Base-by-base conservation (phyloP, 768 basidiomycete species). In the Tricholoma flavovirens region DNA sequence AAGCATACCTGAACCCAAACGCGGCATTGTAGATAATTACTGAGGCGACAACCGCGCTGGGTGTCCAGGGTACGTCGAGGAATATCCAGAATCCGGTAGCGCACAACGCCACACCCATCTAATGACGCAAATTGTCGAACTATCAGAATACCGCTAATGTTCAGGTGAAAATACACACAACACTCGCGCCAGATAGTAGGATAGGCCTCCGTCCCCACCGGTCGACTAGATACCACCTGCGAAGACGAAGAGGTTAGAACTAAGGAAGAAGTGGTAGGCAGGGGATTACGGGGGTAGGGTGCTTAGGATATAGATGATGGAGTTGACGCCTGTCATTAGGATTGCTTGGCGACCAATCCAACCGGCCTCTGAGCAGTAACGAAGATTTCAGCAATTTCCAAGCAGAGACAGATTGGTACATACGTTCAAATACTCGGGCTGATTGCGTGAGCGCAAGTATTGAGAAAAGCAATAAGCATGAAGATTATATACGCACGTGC, bases 251-350 rank as follows among this genome's bases (percentile, higher is more conserved):
- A 56, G 53, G 33, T 60, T 49, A 49, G 56, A 26, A 43, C 35
- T 33, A 38, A 54, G 52, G 51, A 22, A 59, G 52, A 51, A 19
- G 10, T 8, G 42, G 17, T 46, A 15, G n/a, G 51, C 38, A 49
- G n/a, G 26, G n/a, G 70, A 88, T 57, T 59, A 93, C 88, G 93
- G 87, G 5, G 91, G 91, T 38, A 95, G 71, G 4, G 92, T 90
- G 65, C 86, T 87, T 11, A 88, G 71, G 21, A 91, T 65, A 60
- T 93, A 93, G 58, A 93, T 86, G 53, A 90, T 75, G 6, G 88
- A 83, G 64, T 97, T 98, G 66, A 97, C 89, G 1, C 94, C 95
- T 11, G 94, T 92, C 95, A 98, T 98, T 22, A 98, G 77, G 58
- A 98, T 83, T 11, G 95, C 95, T 64, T 95, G 84, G 38, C 95